Conservation (phyloP, 2,329 filamentous ascomycete species). For the Helminthosporium solani region DNA sequence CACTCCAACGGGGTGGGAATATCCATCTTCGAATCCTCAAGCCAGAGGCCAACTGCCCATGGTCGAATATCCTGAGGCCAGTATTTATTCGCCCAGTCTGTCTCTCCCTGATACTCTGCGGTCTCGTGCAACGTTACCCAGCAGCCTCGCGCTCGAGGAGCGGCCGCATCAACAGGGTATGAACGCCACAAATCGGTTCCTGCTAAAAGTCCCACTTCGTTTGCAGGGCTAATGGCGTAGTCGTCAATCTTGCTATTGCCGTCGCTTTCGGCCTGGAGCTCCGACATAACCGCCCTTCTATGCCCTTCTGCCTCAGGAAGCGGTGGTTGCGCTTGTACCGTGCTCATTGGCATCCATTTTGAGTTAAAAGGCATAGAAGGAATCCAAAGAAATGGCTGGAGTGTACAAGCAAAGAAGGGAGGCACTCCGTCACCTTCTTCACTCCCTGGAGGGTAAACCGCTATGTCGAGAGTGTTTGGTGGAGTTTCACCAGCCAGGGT, state of each 20-base stretch:
- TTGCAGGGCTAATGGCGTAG: conserved; percentile 23
- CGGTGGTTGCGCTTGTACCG: conserved; percentile 26
- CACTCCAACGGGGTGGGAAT: conserved; percentile 27
- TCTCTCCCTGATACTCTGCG: not conserved
- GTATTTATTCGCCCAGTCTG: conserved; percentile 15
- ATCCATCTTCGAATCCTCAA: conserved; percentile 28
- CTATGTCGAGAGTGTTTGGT: conserved; percentile 22
- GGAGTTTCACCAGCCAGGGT: conserved; percentile 16
- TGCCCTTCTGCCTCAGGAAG: conserved; percentile 16
- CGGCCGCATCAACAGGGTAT: conserved; percentile 21
- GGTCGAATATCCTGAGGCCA: conserved; percentile 23
- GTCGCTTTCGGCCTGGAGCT: not conserved
- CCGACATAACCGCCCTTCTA: conserved; percentile 9
- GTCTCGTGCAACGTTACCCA: conserved; percentile 22
- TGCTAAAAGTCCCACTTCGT: conserved; percentile 19
- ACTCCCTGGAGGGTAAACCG: conserved; percentile 27
- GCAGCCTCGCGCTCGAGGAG: conserved; percentile 25
- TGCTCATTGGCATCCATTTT: conserved; percentile 23
- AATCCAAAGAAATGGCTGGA: conserved; percentile 30
- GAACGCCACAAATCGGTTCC: conserved; percentile 29
- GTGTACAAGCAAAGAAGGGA: conserved; percentile 29
- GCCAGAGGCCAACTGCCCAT: conserved; percentile 32
- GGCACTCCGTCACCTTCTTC: conserved; percentile 21
- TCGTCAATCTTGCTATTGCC: conserved; percentile 15
- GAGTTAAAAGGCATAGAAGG: conserved; percentile 27